Conservation (phyloP, 176 grass and related monocot genomes). For the Tillandsia fasciculata region DNA sequence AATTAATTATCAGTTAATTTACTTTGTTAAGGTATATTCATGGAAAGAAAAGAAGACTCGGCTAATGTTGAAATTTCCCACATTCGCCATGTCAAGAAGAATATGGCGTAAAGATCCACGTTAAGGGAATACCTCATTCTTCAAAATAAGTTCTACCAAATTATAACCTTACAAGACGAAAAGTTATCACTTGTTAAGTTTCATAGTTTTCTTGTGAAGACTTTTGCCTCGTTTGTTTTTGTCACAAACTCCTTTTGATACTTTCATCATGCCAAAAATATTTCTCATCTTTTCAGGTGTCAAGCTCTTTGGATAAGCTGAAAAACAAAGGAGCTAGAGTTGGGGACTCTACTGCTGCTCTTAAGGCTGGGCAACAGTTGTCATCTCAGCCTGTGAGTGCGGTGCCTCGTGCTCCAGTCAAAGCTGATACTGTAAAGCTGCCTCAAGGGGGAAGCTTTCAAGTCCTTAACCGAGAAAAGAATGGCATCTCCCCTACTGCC, state of each 20-base stretch:
- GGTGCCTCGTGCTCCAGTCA: slow-evolving; percentile 31
- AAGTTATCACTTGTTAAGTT: too few species aligned
- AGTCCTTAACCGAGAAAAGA: slow-evolving; percentile 58
- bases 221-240: neutral
- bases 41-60: too few species aligned
- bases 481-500: slow-evolving; percentile 14
- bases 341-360: slow-evolving; percentile 34
- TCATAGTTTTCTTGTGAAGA: neutral
- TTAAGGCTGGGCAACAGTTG: slow-evolving; percentile 30
- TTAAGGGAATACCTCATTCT: too few species aligned
- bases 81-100: too few species aligned
- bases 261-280: neutral
- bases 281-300: slow-evolving; percentile 27
- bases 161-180: too few species aligned
- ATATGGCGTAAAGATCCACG: too few species aligned
- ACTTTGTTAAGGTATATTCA: too few species aligned
- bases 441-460: slow-evolving; percentile 41
- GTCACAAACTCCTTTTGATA: neutral
- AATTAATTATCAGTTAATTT: too few species aligned
- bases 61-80: too few species aligned
- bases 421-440: slow-evolving; percentile 41
- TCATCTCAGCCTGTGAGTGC: slow-evolving; percentile 19
- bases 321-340: slow-evolving; percentile 42
- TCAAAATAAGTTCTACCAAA: too few species aligned
- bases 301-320: slow-evolving; percentile 21